Conservation (phyloP, 345 rosid genomes). For the Citropsis articulata region DNA sequence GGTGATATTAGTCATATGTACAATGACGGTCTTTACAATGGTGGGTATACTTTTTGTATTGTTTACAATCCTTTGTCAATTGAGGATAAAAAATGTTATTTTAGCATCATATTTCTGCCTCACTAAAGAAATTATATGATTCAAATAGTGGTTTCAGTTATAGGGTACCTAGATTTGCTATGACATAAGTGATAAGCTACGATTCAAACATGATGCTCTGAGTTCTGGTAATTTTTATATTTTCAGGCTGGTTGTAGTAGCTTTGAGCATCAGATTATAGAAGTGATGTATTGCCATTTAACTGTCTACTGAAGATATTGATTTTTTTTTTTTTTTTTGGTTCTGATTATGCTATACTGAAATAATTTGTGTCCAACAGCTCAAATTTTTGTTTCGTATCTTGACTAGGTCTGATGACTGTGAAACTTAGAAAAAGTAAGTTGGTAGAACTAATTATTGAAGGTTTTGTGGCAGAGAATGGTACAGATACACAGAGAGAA, state of each 20-base stretch:
- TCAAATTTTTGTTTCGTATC: not conserved
- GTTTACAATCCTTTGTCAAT: constrained; percentile 9
- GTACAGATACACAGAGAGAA: constrained; percentile 36
- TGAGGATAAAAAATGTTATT: constrained; percentile 8
- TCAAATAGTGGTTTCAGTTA: not conserved
- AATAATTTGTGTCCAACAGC: not conserved
- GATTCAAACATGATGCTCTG: not conserved
- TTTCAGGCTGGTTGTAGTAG: not conserved
- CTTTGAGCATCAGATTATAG: not conserved
- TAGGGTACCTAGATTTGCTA: not conserved
- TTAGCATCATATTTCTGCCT: not conserved
- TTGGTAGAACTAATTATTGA: constrained; percentile 8
- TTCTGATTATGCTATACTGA: not conserved
- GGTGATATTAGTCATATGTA: constrained; percentile 24
- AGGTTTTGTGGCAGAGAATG: constrained; percentile 37
- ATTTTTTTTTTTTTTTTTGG: not conserved
- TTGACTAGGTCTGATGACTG: not conserved
- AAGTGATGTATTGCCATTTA: not conserved
- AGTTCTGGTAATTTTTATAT: not conserved
- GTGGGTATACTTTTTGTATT: constrained; percentile 21
- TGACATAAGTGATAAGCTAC: not conserved
- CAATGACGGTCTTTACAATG: constrained; percentile 20
- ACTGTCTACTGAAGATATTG: not conserved
- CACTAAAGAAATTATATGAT: not conserved
- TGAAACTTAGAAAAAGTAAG: not conserved